These are phyloP conservation scores for Heterobasidion irregulare DNA, from an alignment of 1,284 basidiomycete genomes.

Conservation along the genomic window DNA sequence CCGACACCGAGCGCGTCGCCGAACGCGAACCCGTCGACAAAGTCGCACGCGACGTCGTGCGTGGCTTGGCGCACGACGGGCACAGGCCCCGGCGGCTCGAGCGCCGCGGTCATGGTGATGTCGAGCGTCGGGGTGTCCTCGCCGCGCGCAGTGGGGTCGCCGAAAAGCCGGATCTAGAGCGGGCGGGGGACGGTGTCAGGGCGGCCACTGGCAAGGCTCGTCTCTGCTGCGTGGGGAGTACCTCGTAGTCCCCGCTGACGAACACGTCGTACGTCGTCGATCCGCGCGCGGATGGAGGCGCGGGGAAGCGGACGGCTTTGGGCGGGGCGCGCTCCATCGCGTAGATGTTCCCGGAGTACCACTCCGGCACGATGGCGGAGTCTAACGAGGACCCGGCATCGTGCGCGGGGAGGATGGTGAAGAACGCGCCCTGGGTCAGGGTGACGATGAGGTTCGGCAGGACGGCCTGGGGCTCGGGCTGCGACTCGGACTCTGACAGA, in stretches of 20 bases:
- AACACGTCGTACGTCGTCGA: conserved; percentile 46
- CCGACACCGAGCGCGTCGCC: conserved; percentile 59
- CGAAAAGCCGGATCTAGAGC: conserved; percentile 67
- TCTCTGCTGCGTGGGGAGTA: conserved; percentile 17
- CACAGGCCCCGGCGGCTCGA: conserved; percentile 21
- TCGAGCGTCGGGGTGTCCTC: conserved; percentile 41
- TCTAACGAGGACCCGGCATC: conserved; percentile 10
- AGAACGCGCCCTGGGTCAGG: conserved; percentile 55
- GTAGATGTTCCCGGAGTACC: conserved; percentile 75
- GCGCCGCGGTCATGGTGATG: conserved; percentile 30
- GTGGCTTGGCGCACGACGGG: conserved; percentile 31
- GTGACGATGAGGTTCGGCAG: conserved; percentile 34
- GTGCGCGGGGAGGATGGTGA: conserved; percentile 44
- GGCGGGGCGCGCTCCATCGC: conserved; percentile 40
- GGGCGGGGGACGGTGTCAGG: background rate
- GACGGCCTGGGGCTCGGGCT: background rate
- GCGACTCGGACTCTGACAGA: background rate
- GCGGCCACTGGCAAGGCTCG: background rate
- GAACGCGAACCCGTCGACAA: conserved; percentile 61
- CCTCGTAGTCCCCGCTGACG: conserved; percentile 69
- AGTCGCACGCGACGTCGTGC: conserved; percentile 53
- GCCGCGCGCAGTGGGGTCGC: conserved; percentile 45
- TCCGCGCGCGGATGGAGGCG: conserved; percentile 26
- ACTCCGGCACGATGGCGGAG: conserved; percentile 33
- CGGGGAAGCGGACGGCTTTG: conserved; percentile 41